Conservation (phyloP, 1,284 basidiomycete genomes). For the Moesziomyces antarcticus region DNA sequence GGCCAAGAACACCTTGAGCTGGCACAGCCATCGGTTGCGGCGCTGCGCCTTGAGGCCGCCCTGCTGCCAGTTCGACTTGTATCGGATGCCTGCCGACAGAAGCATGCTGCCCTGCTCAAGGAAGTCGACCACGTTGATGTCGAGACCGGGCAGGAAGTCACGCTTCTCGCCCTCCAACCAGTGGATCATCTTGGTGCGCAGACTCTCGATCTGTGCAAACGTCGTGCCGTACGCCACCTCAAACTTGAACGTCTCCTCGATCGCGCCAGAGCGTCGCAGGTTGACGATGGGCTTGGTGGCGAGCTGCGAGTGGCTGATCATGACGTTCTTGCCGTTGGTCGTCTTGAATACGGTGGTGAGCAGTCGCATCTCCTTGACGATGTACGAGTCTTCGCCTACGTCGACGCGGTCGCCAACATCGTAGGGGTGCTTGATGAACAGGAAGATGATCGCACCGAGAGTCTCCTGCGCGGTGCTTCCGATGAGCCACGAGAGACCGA, state of each 20-base stretch:
- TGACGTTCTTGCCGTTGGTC: constrained; percentile 41
- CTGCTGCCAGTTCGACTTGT: constrained; percentile 84
- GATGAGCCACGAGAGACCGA: constrained; percentile 90
- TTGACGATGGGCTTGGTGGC: constrained; percentile 74
- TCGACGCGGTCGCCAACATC: constrained; percentile 80
- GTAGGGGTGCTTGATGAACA: constrained; percentile 85
- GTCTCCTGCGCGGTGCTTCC: constrained; percentile 77
- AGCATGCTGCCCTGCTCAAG: constrained; percentile 83
- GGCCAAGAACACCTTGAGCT: constrained; percentile 78
- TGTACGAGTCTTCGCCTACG: constrained; percentile 73
- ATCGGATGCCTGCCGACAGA: constrained; percentile 84
- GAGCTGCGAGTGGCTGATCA: constrained; percentile 46
- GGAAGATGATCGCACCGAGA: constrained; percentile 81
- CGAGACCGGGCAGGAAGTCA: constrained; percentile 65
- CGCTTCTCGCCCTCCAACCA: constrained; percentile 75
- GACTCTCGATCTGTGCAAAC: constrained; percentile 83
- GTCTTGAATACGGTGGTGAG: constrained; percentile 74
- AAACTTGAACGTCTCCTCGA: constrained; percentile 82
- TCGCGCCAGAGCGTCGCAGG: constrained; percentile 76
- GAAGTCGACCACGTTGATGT: constrained; percentile 74
- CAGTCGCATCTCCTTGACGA: constrained; percentile 86
- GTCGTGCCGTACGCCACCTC: constrained; percentile 82
- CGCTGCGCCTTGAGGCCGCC: constrained; percentile 79
- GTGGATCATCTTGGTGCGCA: constrained; percentile 82
- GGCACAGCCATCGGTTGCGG: constrained; percentile 90